These are phyloP conservation scores for Solanum appendiculatum DNA, from an alignment of 257 asterid species.

Conservation along the genomic window DNA sequence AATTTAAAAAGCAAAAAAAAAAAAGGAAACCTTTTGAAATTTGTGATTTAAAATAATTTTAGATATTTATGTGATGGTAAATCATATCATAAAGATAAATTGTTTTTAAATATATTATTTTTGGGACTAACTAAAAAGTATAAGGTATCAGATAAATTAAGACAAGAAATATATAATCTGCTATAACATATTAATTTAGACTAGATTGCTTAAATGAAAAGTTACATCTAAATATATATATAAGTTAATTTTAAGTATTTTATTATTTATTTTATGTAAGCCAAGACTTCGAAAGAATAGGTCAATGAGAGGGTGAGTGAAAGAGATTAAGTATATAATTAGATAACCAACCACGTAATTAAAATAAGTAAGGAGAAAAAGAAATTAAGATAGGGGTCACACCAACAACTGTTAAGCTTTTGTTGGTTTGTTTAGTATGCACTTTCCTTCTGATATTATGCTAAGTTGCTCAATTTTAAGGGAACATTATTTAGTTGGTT, in stretches of 20 bases:
- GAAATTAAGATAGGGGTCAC: neutral
- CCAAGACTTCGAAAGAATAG: slow-evolving; percentile 2
- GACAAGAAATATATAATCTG: no score
- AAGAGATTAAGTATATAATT: neutral
- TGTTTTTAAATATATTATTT: no score
- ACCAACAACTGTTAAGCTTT: neutral
- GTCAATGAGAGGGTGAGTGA: slow-evolving; percentile 4
- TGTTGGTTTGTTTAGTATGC: neutral
- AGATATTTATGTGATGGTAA: no score
- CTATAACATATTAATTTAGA: no score
- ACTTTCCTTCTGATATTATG: neutral
- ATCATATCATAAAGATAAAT: no score
- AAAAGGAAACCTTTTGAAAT: no score
- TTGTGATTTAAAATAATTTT: no score
- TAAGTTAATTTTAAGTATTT: neutral
- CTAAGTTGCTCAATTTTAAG: neutral
- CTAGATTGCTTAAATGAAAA: no score
- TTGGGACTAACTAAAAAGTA: no score
- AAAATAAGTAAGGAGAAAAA: neutral
- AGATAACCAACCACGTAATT: neutral
- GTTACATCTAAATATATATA: no score
- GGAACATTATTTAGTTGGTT: neutral
- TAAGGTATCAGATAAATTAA: no score
- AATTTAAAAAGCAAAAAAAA: no score
- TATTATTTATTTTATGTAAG: neutral